Evolutionary conservation across 139 green algal genomes (phyloP).

Genomic region (Chlorokybus atmophyticus): DNA sequence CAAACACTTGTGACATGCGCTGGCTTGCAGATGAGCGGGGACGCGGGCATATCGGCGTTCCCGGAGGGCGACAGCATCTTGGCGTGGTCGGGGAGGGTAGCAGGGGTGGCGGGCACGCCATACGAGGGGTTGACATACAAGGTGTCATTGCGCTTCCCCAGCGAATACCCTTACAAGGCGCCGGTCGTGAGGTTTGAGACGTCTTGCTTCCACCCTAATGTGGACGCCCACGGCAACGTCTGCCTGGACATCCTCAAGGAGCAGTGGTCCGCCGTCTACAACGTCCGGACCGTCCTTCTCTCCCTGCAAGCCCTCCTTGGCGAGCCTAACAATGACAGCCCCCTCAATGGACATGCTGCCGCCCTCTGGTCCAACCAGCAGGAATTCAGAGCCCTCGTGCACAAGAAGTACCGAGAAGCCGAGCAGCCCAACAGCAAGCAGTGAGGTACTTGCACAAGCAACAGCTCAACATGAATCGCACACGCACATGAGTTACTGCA

Average conservation of each 20-base stretch:
- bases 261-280: slow-evolving; percentile 61
- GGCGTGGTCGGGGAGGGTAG: slow-evolving; percentile 58
- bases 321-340: slow-evolving; percentile 66
- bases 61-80: slow-evolving; percentile 65
- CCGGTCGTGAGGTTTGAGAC: slow-evolving; percentile 59
- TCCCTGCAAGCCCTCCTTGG: slow-evolving; percentile 48
- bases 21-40: slow-evolving; percentile 22
- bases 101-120: slow-evolving; percentile 39
- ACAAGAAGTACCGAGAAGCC: background rate
- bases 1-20: too few species aligned
- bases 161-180: slow-evolving; percentile 67
- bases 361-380: slow-evolving; percentile 53
- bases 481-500: too few species aligned
- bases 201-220: slow-evolving; percentile 67
- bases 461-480: too few species aligned
- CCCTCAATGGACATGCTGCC: slow-evolving; percentile 56
- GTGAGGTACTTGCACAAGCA: too few species aligned
- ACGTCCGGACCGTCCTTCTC: slow-evolving; percentile 54
- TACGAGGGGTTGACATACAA: slow-evolving; percentile 60
- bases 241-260: slow-evolving; percentile 71
- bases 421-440: background rate
- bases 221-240: slow-evolving; percentile 64
- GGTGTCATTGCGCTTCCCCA: slow-evolving; percentile 47
- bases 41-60: slow-evolving; percentile 53
- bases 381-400: slow-evolving; percentile 2